Base-by-base conservation (phyloP, 2,329 filamentous ascomycete species). In the Fusarium algeriense region DNA sequence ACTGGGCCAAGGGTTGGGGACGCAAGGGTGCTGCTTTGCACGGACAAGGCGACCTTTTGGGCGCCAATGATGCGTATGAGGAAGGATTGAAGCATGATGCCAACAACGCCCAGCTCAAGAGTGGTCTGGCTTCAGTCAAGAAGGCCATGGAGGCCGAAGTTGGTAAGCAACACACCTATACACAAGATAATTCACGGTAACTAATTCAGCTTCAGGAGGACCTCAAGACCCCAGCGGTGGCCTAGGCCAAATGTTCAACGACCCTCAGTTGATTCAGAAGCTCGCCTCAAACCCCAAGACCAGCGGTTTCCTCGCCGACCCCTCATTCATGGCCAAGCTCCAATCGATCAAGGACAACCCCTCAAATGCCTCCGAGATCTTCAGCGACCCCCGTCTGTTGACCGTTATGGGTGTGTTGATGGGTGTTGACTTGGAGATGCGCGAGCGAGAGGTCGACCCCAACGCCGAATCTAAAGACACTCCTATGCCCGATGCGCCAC, bases 1-100 rank as follows among this genome's bases (percentile, higher is more conserved):
- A 98, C 86, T 99, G 96, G 96, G 91, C 94, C 66, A 98, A 98
- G 85, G 96, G 96, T 73, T 98, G 94, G 92, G 92, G 93, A 64
- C 91, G 96, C 67, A 98, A 98, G 82, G 96, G 95, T 73, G 92
- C 94, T 70, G 96, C 96, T 60, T 87, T 95, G 37, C 96, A 97
- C 81, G 96, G 96, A 48, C 85, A 91, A 66, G 93, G 95, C 55
- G 94, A 99, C 80, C 87, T 98, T 26, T 85, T 96, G 53, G 92
- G 90, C 50, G 94, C 96, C 37, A 89, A 92, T 70, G 94, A 98
- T 77, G 94, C 97, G 26, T 99, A 97, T 81, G 93, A 97, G 78
- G 89, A 97, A 80, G 96, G 95, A n/a, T 86, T 98, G 75, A 97
- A 98, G 86, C 87, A 95, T 60, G 96, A 99, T 80, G 91, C 95